Evolutionary conservation across 768 basidiomycete genomes (phyloP).

Genomic region (Mrakia frigida): DNA sequence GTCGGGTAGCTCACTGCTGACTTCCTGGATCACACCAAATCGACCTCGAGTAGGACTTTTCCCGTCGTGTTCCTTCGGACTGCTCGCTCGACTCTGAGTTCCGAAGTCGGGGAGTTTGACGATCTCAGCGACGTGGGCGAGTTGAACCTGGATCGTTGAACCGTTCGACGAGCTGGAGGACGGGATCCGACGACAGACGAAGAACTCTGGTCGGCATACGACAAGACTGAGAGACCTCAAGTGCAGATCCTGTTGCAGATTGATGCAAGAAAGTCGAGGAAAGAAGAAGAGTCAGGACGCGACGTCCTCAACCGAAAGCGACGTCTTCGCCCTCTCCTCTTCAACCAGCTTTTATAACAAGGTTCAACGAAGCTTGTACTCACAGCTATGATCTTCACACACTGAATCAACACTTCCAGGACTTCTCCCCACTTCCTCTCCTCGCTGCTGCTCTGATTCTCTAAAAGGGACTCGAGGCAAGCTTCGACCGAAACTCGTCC

Average conservation of each 20-base stretch:
- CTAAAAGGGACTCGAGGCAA: not conserved
- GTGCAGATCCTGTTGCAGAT: not conserved
- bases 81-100: not conserved
- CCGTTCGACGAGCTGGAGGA: not conserved
- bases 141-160: not conserved
- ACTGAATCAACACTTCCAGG: not conserved
- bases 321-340: not conserved
- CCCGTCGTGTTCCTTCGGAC: too few relatives aligned
- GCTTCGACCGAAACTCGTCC: not conserved
- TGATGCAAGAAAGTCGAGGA: not conserved
- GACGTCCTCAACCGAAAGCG: not conserved
- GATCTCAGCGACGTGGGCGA: not conserved
- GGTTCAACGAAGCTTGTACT: not conserved
- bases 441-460: not conserved
- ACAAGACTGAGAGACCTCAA: not conserved
- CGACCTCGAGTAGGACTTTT: not conserved
- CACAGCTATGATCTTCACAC: not conserved
- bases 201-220: constrained; percentile 2
- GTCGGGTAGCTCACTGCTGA: not conserved
- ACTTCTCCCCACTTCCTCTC: not conserved
- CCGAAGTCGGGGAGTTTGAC: not conserved
- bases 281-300: not conserved
- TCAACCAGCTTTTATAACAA: not conserved
- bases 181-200: not conserved
- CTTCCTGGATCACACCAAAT: not conserved